Percentiles rank a stretch among this genome's conserved stretches.
These are phyloP conservation scores for Aspergillus sp. DNA, from an alignment of 2,329 filamentous ascomycete genomes.

Conservation along the genomic window DNA sequence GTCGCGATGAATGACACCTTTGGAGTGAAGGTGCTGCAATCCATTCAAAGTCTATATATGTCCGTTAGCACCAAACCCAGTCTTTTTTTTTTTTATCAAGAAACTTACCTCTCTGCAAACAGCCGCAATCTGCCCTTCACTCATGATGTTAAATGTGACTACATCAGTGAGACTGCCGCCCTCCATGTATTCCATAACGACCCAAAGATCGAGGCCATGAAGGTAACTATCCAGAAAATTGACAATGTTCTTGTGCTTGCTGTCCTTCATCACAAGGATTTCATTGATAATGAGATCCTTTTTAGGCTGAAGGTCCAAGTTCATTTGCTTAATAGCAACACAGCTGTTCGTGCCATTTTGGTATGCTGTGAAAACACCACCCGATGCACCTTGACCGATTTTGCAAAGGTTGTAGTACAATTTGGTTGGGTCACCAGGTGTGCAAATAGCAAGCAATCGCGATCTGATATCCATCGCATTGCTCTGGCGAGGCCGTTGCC, in stretches of 20 bases:
- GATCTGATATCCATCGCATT: constrained; percentile 76
- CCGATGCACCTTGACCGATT: constrained; percentile 95
- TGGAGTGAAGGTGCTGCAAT: constrained; percentile 91
- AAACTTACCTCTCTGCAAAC: constrained; percentile 74
- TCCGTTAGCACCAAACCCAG: constrained; percentile 10
- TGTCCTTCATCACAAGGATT: constrained; percentile 98
- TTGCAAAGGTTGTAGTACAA: constrained; percentile 86
- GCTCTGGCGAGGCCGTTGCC: constrained; percentile 74
- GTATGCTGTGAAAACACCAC: constrained; percentile 89
- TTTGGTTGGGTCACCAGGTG: constrained; percentile 79
- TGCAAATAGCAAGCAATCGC: constrained; percentile 83
- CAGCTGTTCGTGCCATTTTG: constrained; percentile 78
- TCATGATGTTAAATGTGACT: constrained; percentile 99
- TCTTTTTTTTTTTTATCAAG: not conserved
- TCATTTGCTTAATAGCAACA: constrained; percentile 99
- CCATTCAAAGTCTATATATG: constrained; percentile 67
- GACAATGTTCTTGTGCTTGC: constrained; percentile 96
- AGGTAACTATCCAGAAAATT: constrained; percentile 99
- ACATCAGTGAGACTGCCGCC: constrained; percentile 96
- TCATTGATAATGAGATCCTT: constrained; percentile 99
- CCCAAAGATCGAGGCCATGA: constrained; percentile 86
- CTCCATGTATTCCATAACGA: constrained; percentile 99
- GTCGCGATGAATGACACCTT: constrained; percentile 95
- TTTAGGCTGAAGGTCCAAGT: constrained; percentile 95
- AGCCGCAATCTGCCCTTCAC: constrained; percentile 91